Evolutionary conservation across 352 stramenopile species (phyloP), one percentile per base, ranked within the genome.

Genomic region (Pythium aristosporum): DNA sequence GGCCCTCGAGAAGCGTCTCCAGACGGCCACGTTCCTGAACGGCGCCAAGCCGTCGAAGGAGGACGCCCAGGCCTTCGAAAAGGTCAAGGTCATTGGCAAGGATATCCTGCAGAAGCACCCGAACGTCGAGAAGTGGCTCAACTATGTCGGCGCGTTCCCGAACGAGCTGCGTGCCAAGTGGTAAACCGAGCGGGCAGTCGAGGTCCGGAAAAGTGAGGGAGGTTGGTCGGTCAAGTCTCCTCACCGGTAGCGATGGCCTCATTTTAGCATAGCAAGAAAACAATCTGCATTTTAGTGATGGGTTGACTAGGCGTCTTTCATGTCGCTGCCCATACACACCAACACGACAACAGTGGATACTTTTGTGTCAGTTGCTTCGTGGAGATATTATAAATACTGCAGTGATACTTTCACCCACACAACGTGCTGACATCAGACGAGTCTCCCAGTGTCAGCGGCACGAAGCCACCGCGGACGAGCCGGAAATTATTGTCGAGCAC

Each of bases 61-160:
- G 39, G 85, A 93, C 65, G 72, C 69, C 4, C 53, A 54, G 36
- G 74, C 79, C 36, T 93, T 89, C 54, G 82, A 93, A 56, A 76
- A 75, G 50, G 82, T 92, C 53, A 88, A 92, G 75, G 81, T 91
- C 36, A 79, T 92, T 43, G 83, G 77, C 63, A 83, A 88, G 68
- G 83, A 90, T 62, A 77, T 86, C 20, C 61, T 91, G 12, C 76
- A 71, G 59, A 91, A 91, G 76, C 77, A 89, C 72, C 75, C 82
- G 54, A 87, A 89, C 68, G 76, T 91, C 20, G 72, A 89, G 41
- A 89, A 89, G 74, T 93, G 85, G 85, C 55, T 75, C 51, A 71
- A 88, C 55, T 89, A 87, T 48, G 76, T 93, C 43, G 75, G 68
- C 43, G 79, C 82, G n/a, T 93, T 91, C 71, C 79, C 85, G 16